phyloP scores from a whole-genome alignment of 352 stramenopile genomes.

The Pythium phragmitis region DNA sequence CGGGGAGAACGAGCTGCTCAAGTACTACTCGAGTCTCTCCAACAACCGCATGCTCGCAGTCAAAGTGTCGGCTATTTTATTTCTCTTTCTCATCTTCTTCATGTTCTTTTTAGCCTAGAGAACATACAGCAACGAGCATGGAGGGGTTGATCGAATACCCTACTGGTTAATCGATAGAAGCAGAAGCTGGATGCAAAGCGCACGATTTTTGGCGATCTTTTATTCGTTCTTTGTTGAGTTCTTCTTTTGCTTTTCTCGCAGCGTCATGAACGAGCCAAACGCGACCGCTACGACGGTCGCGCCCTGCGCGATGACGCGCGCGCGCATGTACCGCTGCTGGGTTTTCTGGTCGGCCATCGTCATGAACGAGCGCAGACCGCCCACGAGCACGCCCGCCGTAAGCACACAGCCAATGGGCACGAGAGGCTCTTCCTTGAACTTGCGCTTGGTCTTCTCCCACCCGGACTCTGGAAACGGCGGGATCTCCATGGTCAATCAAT shows the following conservation, averaged over 20 bases:
- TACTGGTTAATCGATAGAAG: slow-evolving; percentile 18
- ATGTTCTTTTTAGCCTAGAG: slow-evolving; percentile 87
- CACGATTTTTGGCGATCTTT: background rate
- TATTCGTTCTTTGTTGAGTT: slow-evolving; percentile 3
- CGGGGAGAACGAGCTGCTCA: slow-evolving; percentile 80
- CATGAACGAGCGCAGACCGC: slow-evolving; percentile 70
- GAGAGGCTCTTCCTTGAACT: slow-evolving; percentile 72
- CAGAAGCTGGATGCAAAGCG: background rate
- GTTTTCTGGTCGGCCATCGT: slow-evolving; percentile 66
- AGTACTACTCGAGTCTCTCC: slow-evolving; percentile 82
- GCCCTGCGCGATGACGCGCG: slow-evolving; percentile 66
- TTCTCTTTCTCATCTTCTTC: slow-evolving; percentile 88
- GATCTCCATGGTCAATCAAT: slow-evolving; percentile 29
- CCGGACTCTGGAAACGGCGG: slow-evolving; percentile 52
- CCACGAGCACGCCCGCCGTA: slow-evolving; percentile 61
- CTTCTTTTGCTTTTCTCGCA: slow-evolving; percentile 45
- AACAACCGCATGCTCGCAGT: slow-evolving; percentile 87
- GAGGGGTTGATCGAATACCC: slow-evolving; percentile 4
- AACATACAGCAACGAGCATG: background rate
- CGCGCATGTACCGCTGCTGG: slow-evolving; percentile 80
- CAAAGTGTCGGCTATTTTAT: slow-evolving; percentile 87
- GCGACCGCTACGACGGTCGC: slow-evolving; percentile 65
- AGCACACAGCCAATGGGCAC: slow-evolving; percentile 71
- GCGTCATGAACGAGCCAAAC: slow-evolving; percentile 40
- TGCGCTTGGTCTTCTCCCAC: slow-evolving; percentile 81